Evolutionary conservation across 2,329 filamentous ascomycete species (phyloP).

Genomic region (Fusarium sp.): DNA sequence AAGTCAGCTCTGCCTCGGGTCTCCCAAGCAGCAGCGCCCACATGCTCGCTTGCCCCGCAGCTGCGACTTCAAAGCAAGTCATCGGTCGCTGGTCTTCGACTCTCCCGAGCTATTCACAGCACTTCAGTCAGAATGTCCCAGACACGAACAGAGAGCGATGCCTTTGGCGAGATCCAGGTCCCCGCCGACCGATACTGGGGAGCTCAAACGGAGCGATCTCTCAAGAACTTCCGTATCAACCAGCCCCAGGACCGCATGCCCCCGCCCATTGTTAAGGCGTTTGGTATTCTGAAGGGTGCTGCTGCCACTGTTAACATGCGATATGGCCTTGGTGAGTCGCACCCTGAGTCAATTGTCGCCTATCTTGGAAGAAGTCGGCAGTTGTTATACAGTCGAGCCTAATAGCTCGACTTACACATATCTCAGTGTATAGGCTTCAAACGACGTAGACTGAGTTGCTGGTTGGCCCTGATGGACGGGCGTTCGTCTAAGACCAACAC

Average conservation of each 20-base stretch:
- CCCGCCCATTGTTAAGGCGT: slow-evolving; percentile 88
- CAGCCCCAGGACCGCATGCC: slow-evolving; percentile 99
- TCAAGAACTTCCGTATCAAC: slow-evolving; percentile 99
- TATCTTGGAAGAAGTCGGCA: background rate
- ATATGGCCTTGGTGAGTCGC: slow-evolving; percentile 80
- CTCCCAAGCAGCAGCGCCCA: slow-evolving; percentile 42
- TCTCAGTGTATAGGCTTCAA: background rate
- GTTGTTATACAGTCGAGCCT: background rate
- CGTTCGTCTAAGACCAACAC: background rate
- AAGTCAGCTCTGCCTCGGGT: slow-evolving; percentile 45
- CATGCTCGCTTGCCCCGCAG: slow-evolving; percentile 46
- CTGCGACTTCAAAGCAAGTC: slow-evolving; percentile 40
- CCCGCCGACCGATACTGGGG: slow-evolving; percentile 97
- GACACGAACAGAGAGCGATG: slow-evolving; percentile 91
- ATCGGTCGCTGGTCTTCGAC: slow-evolving; percentile 31
- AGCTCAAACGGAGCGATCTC: slow-evolving; percentile 94
- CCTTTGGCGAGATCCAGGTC: slow-evolving; percentile 97
- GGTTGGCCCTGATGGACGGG: background rate
- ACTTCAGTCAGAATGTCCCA: slow-evolving; percentile 63
- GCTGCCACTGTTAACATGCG: slow-evolving; percentile 96
- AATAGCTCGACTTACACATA: slow-evolving; percentile 7
- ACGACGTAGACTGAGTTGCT: background rate
- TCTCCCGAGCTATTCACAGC: slow-evolving; percentile 56
- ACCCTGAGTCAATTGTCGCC: background rate
- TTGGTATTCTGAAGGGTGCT: slow-evolving; percentile 97